Conservation (phyloP, 306 rosid species). For the Trichosanthes cucumerina region DNA sequence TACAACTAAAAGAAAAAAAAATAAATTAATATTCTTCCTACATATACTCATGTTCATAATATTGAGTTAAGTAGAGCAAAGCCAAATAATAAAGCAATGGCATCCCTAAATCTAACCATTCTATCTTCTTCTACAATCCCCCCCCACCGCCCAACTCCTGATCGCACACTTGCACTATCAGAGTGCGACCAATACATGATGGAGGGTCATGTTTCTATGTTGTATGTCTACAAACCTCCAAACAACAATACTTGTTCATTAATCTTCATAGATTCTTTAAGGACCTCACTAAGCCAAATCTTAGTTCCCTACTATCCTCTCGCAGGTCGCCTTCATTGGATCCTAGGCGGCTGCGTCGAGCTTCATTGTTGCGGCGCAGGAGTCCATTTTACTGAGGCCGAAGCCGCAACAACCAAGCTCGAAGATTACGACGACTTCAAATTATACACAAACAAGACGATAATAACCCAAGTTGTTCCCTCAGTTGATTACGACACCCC, state of each 20-base stretch:
- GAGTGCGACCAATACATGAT: neutral
- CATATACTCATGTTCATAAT: no score
- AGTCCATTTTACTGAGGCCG: conserved; percentile 18
- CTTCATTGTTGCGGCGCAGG: conserved; percentile 45
- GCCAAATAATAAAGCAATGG: no score
- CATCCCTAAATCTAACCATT: neutral
- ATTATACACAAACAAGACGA: neutral
- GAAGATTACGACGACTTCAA: conserved; percentile 27
- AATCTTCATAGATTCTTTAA: neutral
- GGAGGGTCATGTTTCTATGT: neutral
- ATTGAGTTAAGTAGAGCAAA: no score
- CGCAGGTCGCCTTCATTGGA: conserved; percentile 44
- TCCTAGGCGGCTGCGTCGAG: conserved; percentile 30
- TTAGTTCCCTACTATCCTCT: conserved; percentile 51
- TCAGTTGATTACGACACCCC: conserved; percentile 25
- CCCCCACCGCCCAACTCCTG: neutral
- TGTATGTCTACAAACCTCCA: neutral
- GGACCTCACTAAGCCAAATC: conserved; percentile 30
- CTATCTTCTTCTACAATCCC: neutral
- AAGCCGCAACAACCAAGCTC: conserved; percentile 22
- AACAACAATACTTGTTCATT: neutral
- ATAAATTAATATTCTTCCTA: no score
- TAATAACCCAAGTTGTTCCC: conserved; percentile 14
- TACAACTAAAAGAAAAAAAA: no score
- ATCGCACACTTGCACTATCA: neutral